Evolutionary conservation across 1,284 basidiomycete genomes (phyloP).

Genomic region (Irpex sp.): DNA sequence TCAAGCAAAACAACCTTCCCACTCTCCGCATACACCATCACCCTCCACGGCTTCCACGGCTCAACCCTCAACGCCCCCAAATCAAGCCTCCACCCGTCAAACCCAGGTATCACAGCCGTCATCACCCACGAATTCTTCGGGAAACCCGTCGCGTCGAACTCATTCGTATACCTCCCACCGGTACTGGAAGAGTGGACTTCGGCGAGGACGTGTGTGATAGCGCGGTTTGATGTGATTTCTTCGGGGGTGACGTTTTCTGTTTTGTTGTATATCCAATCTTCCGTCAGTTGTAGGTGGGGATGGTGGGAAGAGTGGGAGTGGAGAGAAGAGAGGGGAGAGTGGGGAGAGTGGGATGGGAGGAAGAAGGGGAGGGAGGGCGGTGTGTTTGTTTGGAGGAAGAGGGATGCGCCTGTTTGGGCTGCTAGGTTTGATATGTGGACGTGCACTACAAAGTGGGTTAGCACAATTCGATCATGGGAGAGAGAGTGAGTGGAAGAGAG

Average conservation of each 20-base stretch:
- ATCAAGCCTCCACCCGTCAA: conserved; percentile 4
- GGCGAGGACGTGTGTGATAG: conserved; percentile 61
- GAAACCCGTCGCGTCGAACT: conserved; percentile 8
- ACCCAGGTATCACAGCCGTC: conserved; percentile 4
- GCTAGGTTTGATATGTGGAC: conserved; percentile 82
- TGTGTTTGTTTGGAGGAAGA: conserved; percentile 77
- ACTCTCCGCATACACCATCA: conserved; percentile 41
- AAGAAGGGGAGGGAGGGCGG: conserved; percentile 39
- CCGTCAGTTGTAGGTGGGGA: conserved; percentile 1
- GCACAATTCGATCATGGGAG: background rate
- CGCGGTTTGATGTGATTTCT: conserved; percentile 33
- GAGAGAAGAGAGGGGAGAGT: conserved; percentile 15
- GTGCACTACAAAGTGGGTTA: conserved; percentile 35
- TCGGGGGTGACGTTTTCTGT: conserved; percentile 58
- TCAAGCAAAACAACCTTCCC: conserved; percentile 54
- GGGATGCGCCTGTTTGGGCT: conserved; percentile 87
- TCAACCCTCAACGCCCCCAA: conserved; percentile 2
- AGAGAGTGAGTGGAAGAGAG: background rate
- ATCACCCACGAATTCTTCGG: conserved; percentile 8
- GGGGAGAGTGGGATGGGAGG: conserved; percentile 9
- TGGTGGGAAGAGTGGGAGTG: conserved; percentile 19
- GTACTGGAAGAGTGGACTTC: conserved; percentile 27
- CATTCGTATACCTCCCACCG: background rate
- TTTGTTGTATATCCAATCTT: conserved; percentile 73
- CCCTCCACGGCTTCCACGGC: conserved; percentile 17